Percentiles rank a stretch among this genome's conserved stretches.
Evolutionary conservation across 73 alveolate species (phyloP).

Genomic region (Effrenium voratum): DNA sequence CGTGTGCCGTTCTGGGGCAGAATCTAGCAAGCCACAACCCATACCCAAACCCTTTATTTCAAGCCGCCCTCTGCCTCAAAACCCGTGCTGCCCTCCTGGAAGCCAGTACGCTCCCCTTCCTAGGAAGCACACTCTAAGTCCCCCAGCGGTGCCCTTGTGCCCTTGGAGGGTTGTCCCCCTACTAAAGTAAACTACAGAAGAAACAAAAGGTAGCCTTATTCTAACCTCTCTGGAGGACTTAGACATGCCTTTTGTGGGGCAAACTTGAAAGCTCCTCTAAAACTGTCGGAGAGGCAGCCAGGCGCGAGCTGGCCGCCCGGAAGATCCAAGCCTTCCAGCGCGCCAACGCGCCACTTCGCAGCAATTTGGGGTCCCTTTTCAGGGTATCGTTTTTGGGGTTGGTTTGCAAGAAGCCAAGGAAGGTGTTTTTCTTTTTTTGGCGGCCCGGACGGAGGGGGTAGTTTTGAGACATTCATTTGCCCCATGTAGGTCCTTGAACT

Average conservation of each 20-base stretch:
- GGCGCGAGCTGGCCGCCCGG: slow-evolving; percentile 24
- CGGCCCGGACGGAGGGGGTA: not conserved
- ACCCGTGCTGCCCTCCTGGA: too few species aligned
- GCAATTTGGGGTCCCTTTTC: not conserved
- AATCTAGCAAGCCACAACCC: too few species aligned
- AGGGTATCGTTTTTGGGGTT: too few species aligned
- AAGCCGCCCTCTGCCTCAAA: too few species aligned
- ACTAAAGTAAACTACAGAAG: not conserved
- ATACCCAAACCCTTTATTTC: too few species aligned
- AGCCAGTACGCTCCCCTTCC: too few species aligned
- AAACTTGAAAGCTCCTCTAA: too few species aligned
- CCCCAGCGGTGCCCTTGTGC: too few species aligned
- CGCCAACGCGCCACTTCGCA: not conserved
- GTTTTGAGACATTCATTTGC: not conserved
- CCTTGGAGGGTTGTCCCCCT: not conserved
- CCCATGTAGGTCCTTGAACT: not conserved
- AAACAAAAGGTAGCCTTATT: not conserved
- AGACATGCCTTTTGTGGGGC: not conserved
- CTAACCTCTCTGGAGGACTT: not conserved
- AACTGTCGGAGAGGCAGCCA: slow-evolving; percentile 15
- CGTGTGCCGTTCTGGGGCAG: too few species aligned
- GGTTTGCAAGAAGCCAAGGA: not conserved
- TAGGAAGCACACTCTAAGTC: too few species aligned
- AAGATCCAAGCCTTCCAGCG: slow-evolving; percentile 41
- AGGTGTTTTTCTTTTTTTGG: not conserved